Evolutionary conservation across 2,329 filamentous ascomycete genomes (phyloP).

Genomic region (Xylariaceae sp.): DNA sequence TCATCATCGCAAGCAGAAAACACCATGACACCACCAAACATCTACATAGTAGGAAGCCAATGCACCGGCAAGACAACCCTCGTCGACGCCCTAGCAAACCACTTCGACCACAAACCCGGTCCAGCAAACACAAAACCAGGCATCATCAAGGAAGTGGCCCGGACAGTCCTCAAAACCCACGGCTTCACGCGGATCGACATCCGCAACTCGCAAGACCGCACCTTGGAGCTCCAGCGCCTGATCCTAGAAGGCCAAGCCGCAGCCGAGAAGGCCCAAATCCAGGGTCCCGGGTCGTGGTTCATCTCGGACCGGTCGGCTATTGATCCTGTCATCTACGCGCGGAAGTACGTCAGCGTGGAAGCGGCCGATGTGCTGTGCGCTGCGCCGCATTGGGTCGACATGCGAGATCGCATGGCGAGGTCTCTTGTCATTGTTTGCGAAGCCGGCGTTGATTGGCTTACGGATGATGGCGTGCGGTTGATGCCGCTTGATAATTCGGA

Average conservation of each 20-base stretch:
- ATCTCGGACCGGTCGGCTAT: slow-evolving; percentile 13
- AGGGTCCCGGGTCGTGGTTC: slow-evolving; percentile 2
- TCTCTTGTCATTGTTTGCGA: slow-evolving; percentile 13
- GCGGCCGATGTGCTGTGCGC: slow-evolving; percentile 1
- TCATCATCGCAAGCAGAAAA: neutral
- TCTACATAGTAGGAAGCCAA: slow-evolving; percentile 15
- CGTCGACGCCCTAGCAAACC: neutral
- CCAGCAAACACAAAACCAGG: neutral
- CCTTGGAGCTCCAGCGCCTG: slow-evolving; percentile 3
- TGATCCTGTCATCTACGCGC: slow-evolving; percentile 9
- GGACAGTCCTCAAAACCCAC: neutral
- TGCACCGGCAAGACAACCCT: slow-evolving; percentile 13
- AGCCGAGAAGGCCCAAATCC: slow-evolving; percentile 2
- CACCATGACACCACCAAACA: slow-evolving; percentile 3
- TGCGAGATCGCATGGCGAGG: slow-evolving; percentile 4
- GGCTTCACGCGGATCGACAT: slow-evolving; percentile 6
- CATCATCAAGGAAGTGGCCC: slow-evolving; percentile 10
- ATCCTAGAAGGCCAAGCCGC: slow-evolving; percentile 9
- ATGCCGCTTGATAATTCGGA: slow-evolving; percentile 9
- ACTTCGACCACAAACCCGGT: neutral
- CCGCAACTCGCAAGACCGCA: slow-evolving; percentile 4
- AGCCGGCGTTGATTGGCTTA: slow-evolving; percentile 7
- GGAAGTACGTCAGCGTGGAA: neutral
- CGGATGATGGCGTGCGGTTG: slow-evolving; percentile 8
- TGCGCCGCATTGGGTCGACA: neutral